A percentile compares a stretch with the other conserved stretches of the same genome.
phyloP scores from a whole-genome alignment of 495 filamentous ascomycete genomes.

The Aspergillus carlsbadensis region DNA sequence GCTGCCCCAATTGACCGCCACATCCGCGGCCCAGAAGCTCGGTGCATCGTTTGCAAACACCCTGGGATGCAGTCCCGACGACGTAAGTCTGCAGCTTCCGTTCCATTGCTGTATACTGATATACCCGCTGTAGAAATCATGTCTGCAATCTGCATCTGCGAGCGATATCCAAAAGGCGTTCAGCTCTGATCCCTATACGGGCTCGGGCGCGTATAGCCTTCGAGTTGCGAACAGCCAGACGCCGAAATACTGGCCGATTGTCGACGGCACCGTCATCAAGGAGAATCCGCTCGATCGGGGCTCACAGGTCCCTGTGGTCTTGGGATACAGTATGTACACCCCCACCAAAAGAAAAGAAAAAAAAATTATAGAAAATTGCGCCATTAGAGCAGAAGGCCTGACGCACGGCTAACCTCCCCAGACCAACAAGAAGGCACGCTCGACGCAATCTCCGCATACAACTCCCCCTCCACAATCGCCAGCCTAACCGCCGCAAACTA shows the following conservation, averaged over 20 bases:
- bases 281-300: conserved; percentile 32
- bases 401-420: no score
- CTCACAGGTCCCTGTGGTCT: conserved; percentile 34
- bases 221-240: conserved; percentile 13
- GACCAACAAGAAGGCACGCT: conserved; percentile 26
- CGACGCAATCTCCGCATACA: conserved; percentile 8
- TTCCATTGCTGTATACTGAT: conserved; percentile 4
- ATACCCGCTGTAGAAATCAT: conserved; percentile 20
- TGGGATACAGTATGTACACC: conserved; percentile 28
- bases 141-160: conserved; percentile 16
- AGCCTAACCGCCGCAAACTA: conserved; percentile 18
- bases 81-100: conserved; percentile 20
- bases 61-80: conserved; percentile 24
- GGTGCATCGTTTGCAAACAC: conserved; percentile 24
- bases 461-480: not conserved
- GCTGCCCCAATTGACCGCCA: conserved; percentile 21
- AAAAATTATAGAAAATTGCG: not conserved
- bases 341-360: not conserved
- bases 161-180: conserved; percentile 18
- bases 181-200: conserved; percentile 9
- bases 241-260: conserved; percentile 24
- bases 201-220: conserved; percentile 6
- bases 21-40: conserved; percentile 9
- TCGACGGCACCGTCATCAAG: conserved; percentile 35
- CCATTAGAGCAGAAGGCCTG: no score